Conservation (phyloP, 331 rosid species). For the Ulmus americana region DNA sequence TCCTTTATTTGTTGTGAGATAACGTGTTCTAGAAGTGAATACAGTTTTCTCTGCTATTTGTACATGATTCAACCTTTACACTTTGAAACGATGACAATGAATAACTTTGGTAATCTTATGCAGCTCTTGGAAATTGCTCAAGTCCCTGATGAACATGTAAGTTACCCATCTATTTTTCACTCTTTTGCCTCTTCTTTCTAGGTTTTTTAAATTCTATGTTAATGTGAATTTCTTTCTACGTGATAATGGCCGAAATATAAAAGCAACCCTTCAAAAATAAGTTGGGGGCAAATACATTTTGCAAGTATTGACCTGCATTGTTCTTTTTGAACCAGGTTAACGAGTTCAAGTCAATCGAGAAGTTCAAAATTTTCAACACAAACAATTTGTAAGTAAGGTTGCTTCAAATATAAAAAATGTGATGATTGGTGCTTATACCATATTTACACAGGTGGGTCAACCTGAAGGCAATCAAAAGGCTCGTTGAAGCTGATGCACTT, state of each 20-base stretch:
- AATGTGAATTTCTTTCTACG: no score
- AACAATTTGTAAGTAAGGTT: constrained; percentile 71
- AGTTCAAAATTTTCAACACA: constrained; percentile 97
- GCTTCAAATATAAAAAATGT: constrained; percentile 8
- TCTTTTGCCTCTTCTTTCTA: background rate
- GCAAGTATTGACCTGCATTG: constrained; percentile 21
- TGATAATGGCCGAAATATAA: no score
- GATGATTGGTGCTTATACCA: constrained; percentile 22
- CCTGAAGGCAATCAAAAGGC: constrained; percentile 81
- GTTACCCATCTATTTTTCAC: constrained; percentile 27
- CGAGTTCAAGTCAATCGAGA: constrained; percentile 95
- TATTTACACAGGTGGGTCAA: constrained; percentile 76
- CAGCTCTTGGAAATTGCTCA: constrained; percentile 98
- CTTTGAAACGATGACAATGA: background rate
- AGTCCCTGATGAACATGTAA: constrained; percentile 88
- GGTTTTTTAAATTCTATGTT: background rate
- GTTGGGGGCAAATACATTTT: background rate
- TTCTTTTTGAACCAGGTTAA: constrained; percentile 50
- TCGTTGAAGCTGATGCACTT: constrained; percentile 80
- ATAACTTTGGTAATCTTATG: constrained; percentile 26
- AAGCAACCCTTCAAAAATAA: no score
- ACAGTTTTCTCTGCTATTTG: no score
- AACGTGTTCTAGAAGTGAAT: no score
- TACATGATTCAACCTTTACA: background rate
- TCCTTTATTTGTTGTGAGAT: no score